These are phyloP conservation scores for Lecanosticta acicola DNA, from an alignment of 2,329 filamentous ascomycete species.

Conservation along the genomic window DNA sequence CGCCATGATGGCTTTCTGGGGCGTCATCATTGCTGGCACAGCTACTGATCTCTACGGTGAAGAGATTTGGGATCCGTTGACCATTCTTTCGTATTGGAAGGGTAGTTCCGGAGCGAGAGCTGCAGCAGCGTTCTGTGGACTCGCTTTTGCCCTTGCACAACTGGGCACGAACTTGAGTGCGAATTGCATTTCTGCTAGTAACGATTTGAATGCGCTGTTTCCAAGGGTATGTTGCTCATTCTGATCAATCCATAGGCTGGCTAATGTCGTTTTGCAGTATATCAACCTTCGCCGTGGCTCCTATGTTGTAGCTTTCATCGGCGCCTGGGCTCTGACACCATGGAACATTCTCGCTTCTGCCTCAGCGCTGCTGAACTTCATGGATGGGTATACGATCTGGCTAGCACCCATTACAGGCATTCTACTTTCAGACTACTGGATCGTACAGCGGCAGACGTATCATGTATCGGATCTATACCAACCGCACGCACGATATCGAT, in stretches of 20 bases:
- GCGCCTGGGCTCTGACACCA: slow-evolving; percentile 34
- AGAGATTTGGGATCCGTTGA: slow-evolving; percentile 24
- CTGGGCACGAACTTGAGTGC: slow-evolving; percentile 20
- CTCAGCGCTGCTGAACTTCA: slow-evolving; percentile 38
- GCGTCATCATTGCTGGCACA: slow-evolving; percentile 26
- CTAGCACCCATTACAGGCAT: slow-evolving; percentile 38
- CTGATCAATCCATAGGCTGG: not conserved
- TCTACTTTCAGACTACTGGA: slow-evolving; percentile 37
- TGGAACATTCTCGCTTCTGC: slow-evolving; percentile 42
- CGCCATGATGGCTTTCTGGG: slow-evolving; percentile 25
- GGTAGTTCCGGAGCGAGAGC: slow-evolving; percentile 16
- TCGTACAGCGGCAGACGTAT: slow-evolving; percentile 19
- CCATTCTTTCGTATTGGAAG: slow-evolving; percentile 21
- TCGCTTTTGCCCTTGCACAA: slow-evolving; percentile 11
- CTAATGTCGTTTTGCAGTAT: slow-evolving; percentile 32
- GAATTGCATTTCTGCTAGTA: slow-evolving; percentile 23
- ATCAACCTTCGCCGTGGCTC: slow-evolving; percentile 36
- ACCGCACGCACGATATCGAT: slow-evolving; percentile 23
- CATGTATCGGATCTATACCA: slow-evolving; percentile 25
- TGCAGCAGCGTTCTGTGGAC: slow-evolving; percentile 22
- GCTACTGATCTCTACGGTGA: slow-evolving; percentile 18
- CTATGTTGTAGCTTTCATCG: slow-evolving; percentile 37
- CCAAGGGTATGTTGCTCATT: not conserved
- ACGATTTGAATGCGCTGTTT: slow-evolving; percentile 21
- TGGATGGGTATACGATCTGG: slow-evolving; percentile 40